Evolutionary conservation across 1,139 yeast genomes (phyloP).

Genomic region (Blastobotrys indianensis): DNA sequence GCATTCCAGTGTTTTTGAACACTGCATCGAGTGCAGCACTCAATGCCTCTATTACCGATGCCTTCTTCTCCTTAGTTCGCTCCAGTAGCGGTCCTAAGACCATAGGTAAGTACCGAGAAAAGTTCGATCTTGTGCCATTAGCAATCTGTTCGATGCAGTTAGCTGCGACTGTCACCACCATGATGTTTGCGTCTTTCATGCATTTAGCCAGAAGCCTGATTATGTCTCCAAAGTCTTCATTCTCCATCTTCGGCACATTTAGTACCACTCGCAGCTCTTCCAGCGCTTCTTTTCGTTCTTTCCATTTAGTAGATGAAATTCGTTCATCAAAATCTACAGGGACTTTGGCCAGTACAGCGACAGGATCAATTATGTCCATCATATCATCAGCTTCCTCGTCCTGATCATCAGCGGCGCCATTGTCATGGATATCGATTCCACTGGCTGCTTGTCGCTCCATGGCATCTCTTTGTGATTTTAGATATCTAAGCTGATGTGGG

Average conservation of each 20-base stretch:
- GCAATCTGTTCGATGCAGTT: constrained; percentile 59
- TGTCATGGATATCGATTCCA: constrained; percentile 21
- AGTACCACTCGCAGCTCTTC: constrained; percentile 58
- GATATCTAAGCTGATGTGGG: constrained; percentile 52
- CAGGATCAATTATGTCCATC: constrained; percentile 49
- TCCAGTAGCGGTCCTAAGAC: constrained; percentile 66
- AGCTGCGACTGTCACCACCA: constrained; percentile 79
- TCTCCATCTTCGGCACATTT: constrained; percentile 43
- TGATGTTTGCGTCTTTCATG: constrained; percentile 84
- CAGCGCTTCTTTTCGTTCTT: constrained; percentile 81
- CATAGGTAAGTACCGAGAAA: constrained; percentile 49
- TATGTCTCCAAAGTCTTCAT: constrained; percentile 64
- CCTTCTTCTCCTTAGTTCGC: constrained; percentile 84
- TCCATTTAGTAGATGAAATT: constrained; percentile 71
- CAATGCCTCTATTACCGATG: constrained; percentile 66
- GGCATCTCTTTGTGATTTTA: constrained; percentile 46
- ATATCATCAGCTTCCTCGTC: constrained; percentile 43
- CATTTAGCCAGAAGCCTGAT: constrained; percentile 61
- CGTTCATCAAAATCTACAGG: constrained; percentile 57
- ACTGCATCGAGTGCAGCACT: constrained; percentile 60
- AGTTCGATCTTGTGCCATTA: constrained; percentile 54
- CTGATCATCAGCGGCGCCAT: constrained; percentile 25
- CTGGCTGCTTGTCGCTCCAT: constrained; percentile 28
- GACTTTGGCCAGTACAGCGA: constrained; percentile 56
- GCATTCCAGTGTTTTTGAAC: constrained; percentile 34